Evolutionary conservation across 441 rosid genomes (phyloP), one percentile per base, ranked within the genome.

Genomic region (Croton laevigatus): DNA sequence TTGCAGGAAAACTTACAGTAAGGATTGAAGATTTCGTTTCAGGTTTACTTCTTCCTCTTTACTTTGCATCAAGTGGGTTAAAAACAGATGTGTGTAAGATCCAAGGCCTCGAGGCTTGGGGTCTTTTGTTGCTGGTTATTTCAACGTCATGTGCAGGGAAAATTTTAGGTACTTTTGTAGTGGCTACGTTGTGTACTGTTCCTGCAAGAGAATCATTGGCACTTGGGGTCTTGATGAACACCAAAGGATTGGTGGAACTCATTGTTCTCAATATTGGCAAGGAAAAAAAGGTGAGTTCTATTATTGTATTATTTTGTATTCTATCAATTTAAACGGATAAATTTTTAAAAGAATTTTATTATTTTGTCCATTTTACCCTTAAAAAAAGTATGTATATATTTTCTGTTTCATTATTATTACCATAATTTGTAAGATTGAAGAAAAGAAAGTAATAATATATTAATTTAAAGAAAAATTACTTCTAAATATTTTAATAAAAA

Each of bases 171-270:
- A 71, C 75, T 2, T 71, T 64, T 54, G 55, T 36, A 17, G 69
- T 54, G 45, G 64, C 58, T 0, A 16, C 64, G 69, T 8, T 71
- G 57, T 63, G 22, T 54, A 63, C 42, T 62, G 64, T 71, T 42
- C 69, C 69, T 0, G 69, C 42, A 8, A 44, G 70, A 3, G 60
- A 66, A n/a, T 66, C 70, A 0, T 66, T 37, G 60, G 49, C 60
- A 2, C 70, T 66, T 37, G 70, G 70, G 8, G 14, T 59, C 6
- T 48, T 73, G 76, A 73, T 66, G 71, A 73, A 73, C 22, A 66
- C 76, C 3, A 73, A 59, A 66, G 76, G 76, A 6, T 51, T 73
- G 44, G 71, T 73, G 10, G 71, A 73, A 19, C 76, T 73, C 3
- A 66, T 73, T 16, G 76, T 73, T 59, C 71, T 66, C 0, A 66